Percentiles rank a stretch among this genome's conserved stretches.
These are phyloP conservation scores for Odontarrhena argentea DNA, from an alignment of 345 rosid species.

Conservation along the genomic window DNA sequence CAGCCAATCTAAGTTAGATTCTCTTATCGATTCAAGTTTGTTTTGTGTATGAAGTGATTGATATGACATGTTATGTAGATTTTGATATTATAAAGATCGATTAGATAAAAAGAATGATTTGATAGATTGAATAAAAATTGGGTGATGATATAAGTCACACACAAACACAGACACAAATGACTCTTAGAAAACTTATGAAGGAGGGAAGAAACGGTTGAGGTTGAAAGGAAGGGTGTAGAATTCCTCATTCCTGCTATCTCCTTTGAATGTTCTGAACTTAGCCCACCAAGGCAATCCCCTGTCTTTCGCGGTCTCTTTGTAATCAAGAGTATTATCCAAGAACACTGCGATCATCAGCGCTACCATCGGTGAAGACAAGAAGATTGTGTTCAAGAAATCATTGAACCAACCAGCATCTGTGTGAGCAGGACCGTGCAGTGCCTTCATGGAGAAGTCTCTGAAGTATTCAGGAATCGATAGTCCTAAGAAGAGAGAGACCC, in stretches of 20 bases:
- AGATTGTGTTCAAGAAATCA: conserved; percentile 93
- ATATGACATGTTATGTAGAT: conserved; percentile 8
- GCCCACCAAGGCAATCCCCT: conserved; percentile 99
- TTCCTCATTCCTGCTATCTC: conserved; percentile 86
- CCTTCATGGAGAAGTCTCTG: conserved; percentile 73
- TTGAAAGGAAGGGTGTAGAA: conserved; percentile 97
- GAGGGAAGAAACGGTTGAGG: conserved; percentile 95
- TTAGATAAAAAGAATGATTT: conserved; percentile 23
- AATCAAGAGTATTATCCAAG: conserved; percentile 90
- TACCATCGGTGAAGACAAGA: conserved; percentile 86
- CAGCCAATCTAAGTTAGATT: background rate
- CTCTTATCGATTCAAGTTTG: background rate
- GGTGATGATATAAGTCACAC: conserved; percentile 36
- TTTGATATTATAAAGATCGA: background rate
- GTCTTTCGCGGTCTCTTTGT: conserved; percentile 81
- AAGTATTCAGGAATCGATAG: conserved; percentile 87
- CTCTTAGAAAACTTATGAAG: conserved; percentile 48
- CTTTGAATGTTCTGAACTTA: conserved; percentile 81
- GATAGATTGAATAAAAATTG: conserved; percentile 26
- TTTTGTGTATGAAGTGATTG: background rate
- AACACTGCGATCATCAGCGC: conserved; percentile 77
- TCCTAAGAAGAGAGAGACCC: conserved; percentile 88
- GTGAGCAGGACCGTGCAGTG: conserved; percentile 92
- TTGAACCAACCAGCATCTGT: conserved; percentile 94
- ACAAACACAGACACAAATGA: conserved; percentile 4